phyloP scores from a whole-genome alignment of 2,329 filamentous ascomycete species.

The Rutstroemia sp. region DNA sequence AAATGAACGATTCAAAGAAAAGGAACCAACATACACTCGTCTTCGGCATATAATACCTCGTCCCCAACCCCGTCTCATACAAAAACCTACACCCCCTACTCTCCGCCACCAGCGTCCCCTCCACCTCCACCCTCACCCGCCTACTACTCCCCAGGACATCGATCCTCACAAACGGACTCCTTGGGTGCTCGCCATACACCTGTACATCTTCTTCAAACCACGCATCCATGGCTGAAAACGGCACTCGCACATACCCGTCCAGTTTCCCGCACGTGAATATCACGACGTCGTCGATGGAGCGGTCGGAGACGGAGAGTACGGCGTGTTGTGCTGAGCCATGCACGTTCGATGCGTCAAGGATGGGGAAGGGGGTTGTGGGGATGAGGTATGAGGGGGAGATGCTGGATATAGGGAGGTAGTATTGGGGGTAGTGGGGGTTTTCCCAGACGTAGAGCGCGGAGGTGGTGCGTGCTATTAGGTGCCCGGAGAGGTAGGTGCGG shows the following conservation, averaged over 20 bases:
- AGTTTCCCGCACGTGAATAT: constrained; percentile 26
- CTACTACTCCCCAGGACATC: constrained; percentile 51
- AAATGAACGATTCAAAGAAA: background rate
- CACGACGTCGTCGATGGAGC: constrained; percentile 20
- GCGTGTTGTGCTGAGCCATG: background rate
- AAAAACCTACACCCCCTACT: constrained; percentile 41
- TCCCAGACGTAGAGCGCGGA: background rate
- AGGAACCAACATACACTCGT: constrained; percentile 24
- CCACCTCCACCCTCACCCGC: constrained; percentile 40
- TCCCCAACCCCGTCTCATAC: constrained; percentile 50
- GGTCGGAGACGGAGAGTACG: background rate
- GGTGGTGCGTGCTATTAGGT: background rate
- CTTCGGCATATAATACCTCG: constrained; percentile 51
- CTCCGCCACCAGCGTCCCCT: constrained; percentile 40
- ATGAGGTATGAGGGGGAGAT: background rate
- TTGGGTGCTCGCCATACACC: constrained; percentile 50
- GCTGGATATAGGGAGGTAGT: background rate
- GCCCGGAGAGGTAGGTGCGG: background rate
- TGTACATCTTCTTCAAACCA: constrained; percentile 52
- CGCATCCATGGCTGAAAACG: constrained; percentile 35
- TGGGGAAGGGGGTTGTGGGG: background rate
- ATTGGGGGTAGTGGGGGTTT: background rate
- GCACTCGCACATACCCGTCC: constrained; percentile 31
- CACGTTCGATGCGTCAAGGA: background rate
- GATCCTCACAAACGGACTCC: constrained; percentile 58